Conservation (phyloP, 73 alveolate genomes). For the Paramecium pentaurelia region DNA sequence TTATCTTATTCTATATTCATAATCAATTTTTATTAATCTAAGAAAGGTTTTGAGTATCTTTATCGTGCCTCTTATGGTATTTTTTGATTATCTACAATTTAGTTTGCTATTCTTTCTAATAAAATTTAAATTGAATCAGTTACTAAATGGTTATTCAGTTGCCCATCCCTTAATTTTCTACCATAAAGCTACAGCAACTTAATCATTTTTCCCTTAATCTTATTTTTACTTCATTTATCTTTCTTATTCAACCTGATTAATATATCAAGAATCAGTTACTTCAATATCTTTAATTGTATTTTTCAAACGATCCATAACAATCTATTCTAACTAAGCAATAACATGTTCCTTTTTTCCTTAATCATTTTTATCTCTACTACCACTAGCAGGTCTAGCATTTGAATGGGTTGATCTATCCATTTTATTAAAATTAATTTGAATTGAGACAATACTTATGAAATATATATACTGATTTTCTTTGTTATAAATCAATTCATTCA, state of each 20-base stretch:
- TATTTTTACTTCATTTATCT: neutral
- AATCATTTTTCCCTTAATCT: constrained; percentile 12
- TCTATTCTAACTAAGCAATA: neutral
- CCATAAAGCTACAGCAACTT: neutral
- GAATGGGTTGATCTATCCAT: constrained; percentile 1
- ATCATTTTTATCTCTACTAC: neutral
- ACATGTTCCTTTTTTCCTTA: neutral
- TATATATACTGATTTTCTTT: neutral
- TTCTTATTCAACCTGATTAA: neutral
- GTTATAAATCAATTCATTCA: neutral
- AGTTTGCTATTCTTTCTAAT: neutral
- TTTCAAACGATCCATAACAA: neutral
- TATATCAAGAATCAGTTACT: neutral
- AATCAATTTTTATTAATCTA: neutral
- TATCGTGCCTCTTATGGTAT: neutral
- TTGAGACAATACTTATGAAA: neutral
- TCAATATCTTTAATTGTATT: neutral
- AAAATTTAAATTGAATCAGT: neutral
- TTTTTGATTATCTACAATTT: neutral
- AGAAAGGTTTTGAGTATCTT: neutral
- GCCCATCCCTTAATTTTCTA: constrained; percentile 17
- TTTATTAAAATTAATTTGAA: neutral
- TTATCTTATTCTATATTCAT: neutral
- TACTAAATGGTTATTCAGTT: constrained; percentile 18
- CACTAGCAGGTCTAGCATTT: neutral